phyloP scores from a whole-genome alignment of 2,329 filamentous ascomycete genomes.

The Fusarium camptoceras region DNA sequence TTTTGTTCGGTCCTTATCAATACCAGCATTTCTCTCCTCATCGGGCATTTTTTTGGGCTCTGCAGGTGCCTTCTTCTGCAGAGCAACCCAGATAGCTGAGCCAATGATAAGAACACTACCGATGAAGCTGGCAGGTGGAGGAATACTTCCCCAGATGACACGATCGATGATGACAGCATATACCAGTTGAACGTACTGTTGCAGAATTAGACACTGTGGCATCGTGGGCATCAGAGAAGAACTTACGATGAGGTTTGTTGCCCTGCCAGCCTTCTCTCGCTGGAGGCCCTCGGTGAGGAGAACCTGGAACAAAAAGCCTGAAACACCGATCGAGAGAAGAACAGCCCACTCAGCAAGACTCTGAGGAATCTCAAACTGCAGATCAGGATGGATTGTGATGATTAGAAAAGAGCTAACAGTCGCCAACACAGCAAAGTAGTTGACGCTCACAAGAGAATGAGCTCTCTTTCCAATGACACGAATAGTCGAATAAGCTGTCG shows the following conservation, averaged over 20 bases:
- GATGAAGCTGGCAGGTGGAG: constrained; percentile 53
- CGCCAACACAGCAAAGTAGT: constrained; percentile 78
- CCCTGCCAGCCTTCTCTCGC: constrained; percentile 67
- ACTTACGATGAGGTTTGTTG: constrained; percentile 50
- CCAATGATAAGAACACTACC: constrained; percentile 57
- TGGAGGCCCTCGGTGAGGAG: constrained; percentile 78
- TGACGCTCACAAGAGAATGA: constrained; percentile 81
- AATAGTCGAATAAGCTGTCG: constrained; percentile 78
- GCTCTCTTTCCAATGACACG: constrained; percentile 79
- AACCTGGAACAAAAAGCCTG: constrained; percentile 83
- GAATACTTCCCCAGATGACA: constrained; percentile 58
- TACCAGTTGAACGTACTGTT: constrained; percentile 50
- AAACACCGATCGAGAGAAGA: constrained; percentile 70
- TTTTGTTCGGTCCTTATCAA: constrained; percentile 1
- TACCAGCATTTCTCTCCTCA: constrained; percentile 50
- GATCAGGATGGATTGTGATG: constrained; percentile 61
- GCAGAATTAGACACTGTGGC: neutral
- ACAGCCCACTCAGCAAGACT: constrained; percentile 57
- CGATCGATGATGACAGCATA: constrained; percentile 55
- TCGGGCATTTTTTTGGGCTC: constrained; percentile 43
- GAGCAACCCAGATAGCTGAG: constrained; percentile 56
- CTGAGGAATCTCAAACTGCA: constrained; percentile 54
- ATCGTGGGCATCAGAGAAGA: rapidly evolving
- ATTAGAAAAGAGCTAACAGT: constrained; percentile 72
- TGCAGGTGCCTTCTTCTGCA: constrained; percentile 54